A percentile compares a stretch with the other conserved stretches of the same genome.
These are phyloP conservation scores for Cladosporium sp. DNA, from an alignment of 2,329 filamentous ascomycete genomes.

Conservation along the genomic window DNA sequence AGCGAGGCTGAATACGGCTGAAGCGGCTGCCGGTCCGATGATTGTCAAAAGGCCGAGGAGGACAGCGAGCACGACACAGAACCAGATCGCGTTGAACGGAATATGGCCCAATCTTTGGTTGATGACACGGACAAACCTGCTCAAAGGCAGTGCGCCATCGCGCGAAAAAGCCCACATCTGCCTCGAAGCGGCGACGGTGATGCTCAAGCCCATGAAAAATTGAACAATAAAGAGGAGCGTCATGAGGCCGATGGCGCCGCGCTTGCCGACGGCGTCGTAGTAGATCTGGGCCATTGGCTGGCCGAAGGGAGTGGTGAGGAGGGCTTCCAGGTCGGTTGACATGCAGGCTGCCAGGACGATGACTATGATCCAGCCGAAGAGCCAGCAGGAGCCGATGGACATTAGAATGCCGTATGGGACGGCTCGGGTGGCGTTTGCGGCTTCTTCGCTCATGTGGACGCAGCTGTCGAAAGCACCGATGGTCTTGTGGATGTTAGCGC, in stretches of 20 bases:
- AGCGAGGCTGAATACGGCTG: conserved; percentile 60
- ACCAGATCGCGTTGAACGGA: conserved; percentile 58
- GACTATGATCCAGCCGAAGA: conserved; percentile 58
- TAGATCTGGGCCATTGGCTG: conserved; percentile 64
- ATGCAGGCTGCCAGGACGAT: conserved; percentile 61
- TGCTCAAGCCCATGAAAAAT: conserved; percentile 61
- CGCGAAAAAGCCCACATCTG: conserved; percentile 65
- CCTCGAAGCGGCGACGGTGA: conserved; percentile 59
- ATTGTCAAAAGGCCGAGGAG: conserved; percentile 59
- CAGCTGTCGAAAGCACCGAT: conserved; percentile 57
- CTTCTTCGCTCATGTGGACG: conserved; percentile 62
- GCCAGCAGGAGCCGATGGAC: conserved; percentile 56
- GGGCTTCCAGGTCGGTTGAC: conserved; percentile 51
- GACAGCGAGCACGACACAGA: conserved; percentile 52
- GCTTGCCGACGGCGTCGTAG: conserved; percentile 60
- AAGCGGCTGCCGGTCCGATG: conserved; percentile 58
- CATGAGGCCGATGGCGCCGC: conserved; percentile 60
- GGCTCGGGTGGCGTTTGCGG: conserved; percentile 59
- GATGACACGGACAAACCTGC: conserved; percentile 57
- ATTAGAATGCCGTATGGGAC: conserved; percentile 62
- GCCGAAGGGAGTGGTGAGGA: conserved; percentile 54
- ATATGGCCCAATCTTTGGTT: conserved; percentile 57
- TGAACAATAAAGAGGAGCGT: conserved; percentile 60
- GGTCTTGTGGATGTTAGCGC: neutral
- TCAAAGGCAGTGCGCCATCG: conserved; percentile 63